Conservation (phyloP, 2,329 filamentous ascomycete species). For the Tolypocladium album region DNA sequence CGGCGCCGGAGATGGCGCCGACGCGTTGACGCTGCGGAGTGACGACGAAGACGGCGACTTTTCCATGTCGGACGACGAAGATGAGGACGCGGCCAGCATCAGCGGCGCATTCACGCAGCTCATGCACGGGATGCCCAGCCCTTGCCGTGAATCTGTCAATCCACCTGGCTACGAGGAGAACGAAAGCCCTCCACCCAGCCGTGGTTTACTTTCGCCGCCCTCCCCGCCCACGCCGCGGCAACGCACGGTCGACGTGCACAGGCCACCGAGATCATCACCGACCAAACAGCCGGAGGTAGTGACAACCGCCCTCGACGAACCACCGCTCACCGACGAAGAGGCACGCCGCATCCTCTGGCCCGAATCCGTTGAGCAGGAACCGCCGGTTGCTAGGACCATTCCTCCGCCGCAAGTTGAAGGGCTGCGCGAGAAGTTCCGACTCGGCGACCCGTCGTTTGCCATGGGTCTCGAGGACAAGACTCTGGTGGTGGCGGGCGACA, state of each 20-base stretch:
- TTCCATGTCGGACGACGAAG: slow-evolving; percentile 2
- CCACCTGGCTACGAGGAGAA: neutral
- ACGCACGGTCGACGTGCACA: slow-evolving; percentile 2
- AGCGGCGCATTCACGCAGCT: slow-evolving; percentile 7
- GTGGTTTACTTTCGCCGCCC: neutral
- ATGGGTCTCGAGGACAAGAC: slow-evolving; percentile 27
- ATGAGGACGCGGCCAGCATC: slow-evolving; percentile 4
- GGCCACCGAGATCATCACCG: slow-evolving; percentile 1
- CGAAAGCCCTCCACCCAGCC: neutral
- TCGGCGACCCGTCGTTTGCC: slow-evolving; percentile 20
- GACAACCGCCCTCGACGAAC: slow-evolving; percentile 14
- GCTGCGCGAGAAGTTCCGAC: slow-evolving; percentile 28
- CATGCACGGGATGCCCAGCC: neutral
- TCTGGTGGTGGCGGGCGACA: slow-evolving; percentile 21
- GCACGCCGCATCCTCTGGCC: slow-evolving; percentile 29
- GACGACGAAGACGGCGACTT: slow-evolving; percentile 15
- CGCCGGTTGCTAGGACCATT: neutral
- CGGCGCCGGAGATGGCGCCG: slow-evolving; percentile 12
- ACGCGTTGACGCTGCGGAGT: slow-evolving; percentile 18
- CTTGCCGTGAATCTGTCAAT: neutral
- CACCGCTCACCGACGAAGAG: slow-evolving; percentile 28
- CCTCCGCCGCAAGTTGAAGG: slow-evolving; percentile 11
- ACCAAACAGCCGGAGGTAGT: slow-evolving; percentile 4
- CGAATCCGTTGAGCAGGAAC: slow-evolving; percentile 11
- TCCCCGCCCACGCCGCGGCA: slow-evolving; percentile 8